These are phyloP conservation scores for Pyrenochaeta sp. DNA, from an alignment of 2,329 filamentous ascomycete genomes.

Conservation along the genomic window DNA sequence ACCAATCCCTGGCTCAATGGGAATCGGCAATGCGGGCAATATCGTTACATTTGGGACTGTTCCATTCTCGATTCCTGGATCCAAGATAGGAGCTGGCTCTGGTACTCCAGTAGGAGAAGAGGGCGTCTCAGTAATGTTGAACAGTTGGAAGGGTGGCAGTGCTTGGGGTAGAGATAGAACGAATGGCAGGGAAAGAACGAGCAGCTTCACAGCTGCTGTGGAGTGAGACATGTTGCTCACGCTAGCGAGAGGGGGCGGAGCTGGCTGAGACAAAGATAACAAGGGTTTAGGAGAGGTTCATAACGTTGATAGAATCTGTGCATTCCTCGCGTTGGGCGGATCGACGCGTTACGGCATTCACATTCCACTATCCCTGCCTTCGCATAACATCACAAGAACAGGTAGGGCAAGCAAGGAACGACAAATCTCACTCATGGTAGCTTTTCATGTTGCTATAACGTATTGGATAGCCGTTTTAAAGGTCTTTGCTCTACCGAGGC, in stretches of 20 bases:
- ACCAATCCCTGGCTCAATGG: constrained; percentile 4
- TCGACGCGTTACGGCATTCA: constrained; percentile 10
- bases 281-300: constrained; percentile 7
- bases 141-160: constrained; percentile 10
- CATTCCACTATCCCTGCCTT: constrained; percentile 19
- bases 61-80: background rate
- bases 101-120: background rate
- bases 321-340: constrained; percentile 25
- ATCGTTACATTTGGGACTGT: background rate
- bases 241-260: constrained; percentile 14
- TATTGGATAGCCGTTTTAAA: background rate
- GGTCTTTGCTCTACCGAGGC: background rate
- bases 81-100: background rate
- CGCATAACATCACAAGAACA: background rate
- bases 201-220: constrained; percentile 21
- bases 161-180: constrained; percentile 16
- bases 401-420: constrained; percentile 2
- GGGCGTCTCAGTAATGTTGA: background rate
- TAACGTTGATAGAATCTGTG: constrained; percentile 13
- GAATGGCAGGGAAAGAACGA: constrained; percentile 24
- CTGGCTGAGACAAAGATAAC: constrained; percentile 7
- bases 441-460: background rate
- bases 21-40: background rate
- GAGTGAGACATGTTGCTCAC: constrained; percentile 28
- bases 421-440: background rate